Base-by-base conservation (phyloP, 2,329 filamentous ascomycete species). In the Nemania abortiva region DNA sequence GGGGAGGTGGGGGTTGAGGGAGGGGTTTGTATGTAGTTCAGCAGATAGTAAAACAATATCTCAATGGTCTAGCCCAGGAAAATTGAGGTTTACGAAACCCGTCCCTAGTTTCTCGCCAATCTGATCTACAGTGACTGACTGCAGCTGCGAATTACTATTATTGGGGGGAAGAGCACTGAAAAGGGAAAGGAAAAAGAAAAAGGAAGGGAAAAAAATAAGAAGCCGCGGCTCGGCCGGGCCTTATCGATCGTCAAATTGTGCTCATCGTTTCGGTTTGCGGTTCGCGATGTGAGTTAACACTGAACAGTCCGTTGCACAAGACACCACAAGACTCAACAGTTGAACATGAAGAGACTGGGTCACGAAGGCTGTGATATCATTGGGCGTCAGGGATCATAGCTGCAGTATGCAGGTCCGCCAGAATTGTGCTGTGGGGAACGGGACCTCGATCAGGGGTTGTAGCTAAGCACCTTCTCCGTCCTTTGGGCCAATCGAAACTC, bases 291-390 rank as follows among this genome's bases (percentile, higher is more conserved):
- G 34, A 45, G 52, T 50, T 55, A 39, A 52, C 52, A 63, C 47
- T 54, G 50, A 47, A 55, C 10, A 39, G 47, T 49, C n/a, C 55
- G 72, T 75, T 65, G 67, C 70, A 69, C 69, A 72, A 65, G 63
- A 27, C 54, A 56, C 34, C 15, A 54, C 27, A 34, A 47, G 3
- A 64, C 75, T 73, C 75, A 77, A 77, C 75, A 76, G 74, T 77
- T 77, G 75, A 76, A 75, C 58, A 37, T 56, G 20, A 18, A 29
- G 13, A 24, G 37, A 54, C 55, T 53, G 52, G 57, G 68, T 50
- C 57, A 49, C 20, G 53, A 34, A 63, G 37, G n/a, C 55, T 50
- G 67, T 63, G 29, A 64, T 66, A 66, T 69, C 58, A 77, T 76
- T 77, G 75, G 75, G 53, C 18, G 62, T 53, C 55, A 18, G 49